These are phyloP conservation scores for Heterobasidion irregulare DNA, from an alignment of 1,284 basidiomycete species.

Conservation along the genomic window DNA sequence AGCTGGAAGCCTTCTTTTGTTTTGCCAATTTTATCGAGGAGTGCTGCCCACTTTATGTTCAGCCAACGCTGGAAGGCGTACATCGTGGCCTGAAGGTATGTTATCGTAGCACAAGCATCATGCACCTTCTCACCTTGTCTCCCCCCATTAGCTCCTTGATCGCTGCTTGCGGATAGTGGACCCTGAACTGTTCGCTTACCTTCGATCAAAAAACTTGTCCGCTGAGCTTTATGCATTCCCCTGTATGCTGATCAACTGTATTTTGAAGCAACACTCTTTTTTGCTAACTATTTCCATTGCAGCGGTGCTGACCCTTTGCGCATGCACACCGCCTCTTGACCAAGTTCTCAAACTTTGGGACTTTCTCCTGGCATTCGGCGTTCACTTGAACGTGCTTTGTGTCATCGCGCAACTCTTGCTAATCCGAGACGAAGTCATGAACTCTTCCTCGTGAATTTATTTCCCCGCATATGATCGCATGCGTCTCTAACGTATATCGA, in stretches of 20 bases:
- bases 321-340: conserved; percentile 92
- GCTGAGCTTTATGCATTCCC: conserved; percentile 98
- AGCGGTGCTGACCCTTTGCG: conserved; percentile 93
- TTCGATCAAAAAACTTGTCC: conserved; percentile 89
- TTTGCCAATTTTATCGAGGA: conserved; percentile 94
- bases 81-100: conserved; percentile 87
- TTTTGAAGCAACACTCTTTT: not conserved
- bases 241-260: conserved; percentile 43
- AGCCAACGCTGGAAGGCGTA: conserved; percentile 91
- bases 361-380: conserved; percentile 92
- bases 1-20: conserved; percentile 94
- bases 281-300: not conserved
- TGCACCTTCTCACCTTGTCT: not conserved
- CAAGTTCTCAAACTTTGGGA: conserved; percentile 96
- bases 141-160: conserved; percentile 68
- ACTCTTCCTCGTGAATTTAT: conserved; percentile 61
- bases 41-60: conserved; percentile 90
- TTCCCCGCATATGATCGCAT: not conserved
- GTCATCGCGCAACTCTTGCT: conserved; percentile 91
- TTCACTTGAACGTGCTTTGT: conserved; percentile 92
- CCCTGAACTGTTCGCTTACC: conserved; percentile 71
- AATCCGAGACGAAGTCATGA: conserved; percentile 86
- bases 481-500: not conserved
- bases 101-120: conserved; percentile 1
- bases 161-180: conserved; percentile 88